Conservation (phyloP, 352 stramenopile species). For the Pythium sukuiense region DNA sequence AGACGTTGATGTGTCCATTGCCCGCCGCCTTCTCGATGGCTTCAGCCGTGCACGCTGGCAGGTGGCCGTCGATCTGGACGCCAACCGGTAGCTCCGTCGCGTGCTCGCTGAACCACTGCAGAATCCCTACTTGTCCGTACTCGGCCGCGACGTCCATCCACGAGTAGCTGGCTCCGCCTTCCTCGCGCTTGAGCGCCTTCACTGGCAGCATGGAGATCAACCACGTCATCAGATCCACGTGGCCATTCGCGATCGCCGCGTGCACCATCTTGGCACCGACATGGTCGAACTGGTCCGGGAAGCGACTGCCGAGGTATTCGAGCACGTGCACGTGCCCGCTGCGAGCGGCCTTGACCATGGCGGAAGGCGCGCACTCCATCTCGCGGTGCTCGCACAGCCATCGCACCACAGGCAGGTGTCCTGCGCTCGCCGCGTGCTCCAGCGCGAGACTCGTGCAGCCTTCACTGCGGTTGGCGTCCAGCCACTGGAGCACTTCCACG, state of each 20-base stretch:
- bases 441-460: constrained; percentile 32
- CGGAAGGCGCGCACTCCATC: constrained; percentile 15
- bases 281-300: constrained; percentile 49
- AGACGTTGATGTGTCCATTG: constrained; percentile 60
- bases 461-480: constrained; percentile 31
- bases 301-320: constrained; percentile 46
- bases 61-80: constrained; percentile 43
- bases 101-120: constrained; percentile 73
- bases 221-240: constrained; percentile 56
- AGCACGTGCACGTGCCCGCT: constrained; percentile 25
- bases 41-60: constrained; percentile 49
- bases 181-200: constrained; percentile 69
- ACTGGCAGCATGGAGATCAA: constrained; percentile 58
- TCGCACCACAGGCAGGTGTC: constrained; percentile 29
- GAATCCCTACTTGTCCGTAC: constrained; percentile 59
- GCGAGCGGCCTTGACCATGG: constrained; percentile 28
- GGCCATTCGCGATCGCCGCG: constrained; percentile 57
- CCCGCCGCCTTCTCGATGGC: constrained; percentile 65
- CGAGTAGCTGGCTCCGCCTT: constrained; percentile 42
- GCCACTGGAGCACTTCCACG: constrained; percentile 48
- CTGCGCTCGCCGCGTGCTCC: constrained; percentile 27
- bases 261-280: constrained; percentile 64
- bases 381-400: constrained; percentile 35
- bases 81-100: constrained; percentile 51
- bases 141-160: constrained; percentile 77